Percentiles rank a stretch among this genome's conserved stretches.
Conservation (phyloP, 768 basidiomycete species). For the Podaxis sp. region DNA sequence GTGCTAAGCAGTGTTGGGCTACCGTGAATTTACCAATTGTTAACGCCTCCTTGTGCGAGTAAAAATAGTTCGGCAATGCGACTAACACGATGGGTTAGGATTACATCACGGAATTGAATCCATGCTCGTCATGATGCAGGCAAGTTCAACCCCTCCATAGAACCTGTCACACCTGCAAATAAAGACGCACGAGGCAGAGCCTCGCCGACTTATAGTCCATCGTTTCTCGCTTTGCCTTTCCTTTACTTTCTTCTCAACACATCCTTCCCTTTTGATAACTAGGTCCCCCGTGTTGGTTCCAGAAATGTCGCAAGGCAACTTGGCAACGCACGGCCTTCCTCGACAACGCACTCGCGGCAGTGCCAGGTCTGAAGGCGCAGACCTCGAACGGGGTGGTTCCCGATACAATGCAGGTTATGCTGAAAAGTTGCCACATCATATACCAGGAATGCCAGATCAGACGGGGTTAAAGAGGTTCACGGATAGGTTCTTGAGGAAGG, state of each 20-base stretch:
- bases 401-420: background rate
- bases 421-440: background rate
- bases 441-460: constrained; percentile 1
- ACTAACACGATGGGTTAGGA: too few species aligned
- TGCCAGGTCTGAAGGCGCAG: background rate
- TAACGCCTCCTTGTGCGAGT: too few species aligned
- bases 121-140: background rate
- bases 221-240: background rate
- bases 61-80: too few species aligned
- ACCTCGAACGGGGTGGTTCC: background rate
- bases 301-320: background rate
- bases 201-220: background rate
- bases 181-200: background rate
- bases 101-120: background rate
- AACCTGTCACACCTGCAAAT: background rate
- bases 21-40: too few species aligned
- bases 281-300: background rate
- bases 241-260: background rate
- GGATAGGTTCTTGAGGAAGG: constrained; percentile 42
- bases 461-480: constrained; percentile 25
- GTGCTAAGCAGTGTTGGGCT: too few species aligned
- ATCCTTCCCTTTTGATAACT: background rate
- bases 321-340: background rate
- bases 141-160: background rate
- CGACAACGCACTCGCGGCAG: background rate